Conservation (phyloP, 768 basidiomycete genomes). For the Tubosaeta sp. region DNA sequence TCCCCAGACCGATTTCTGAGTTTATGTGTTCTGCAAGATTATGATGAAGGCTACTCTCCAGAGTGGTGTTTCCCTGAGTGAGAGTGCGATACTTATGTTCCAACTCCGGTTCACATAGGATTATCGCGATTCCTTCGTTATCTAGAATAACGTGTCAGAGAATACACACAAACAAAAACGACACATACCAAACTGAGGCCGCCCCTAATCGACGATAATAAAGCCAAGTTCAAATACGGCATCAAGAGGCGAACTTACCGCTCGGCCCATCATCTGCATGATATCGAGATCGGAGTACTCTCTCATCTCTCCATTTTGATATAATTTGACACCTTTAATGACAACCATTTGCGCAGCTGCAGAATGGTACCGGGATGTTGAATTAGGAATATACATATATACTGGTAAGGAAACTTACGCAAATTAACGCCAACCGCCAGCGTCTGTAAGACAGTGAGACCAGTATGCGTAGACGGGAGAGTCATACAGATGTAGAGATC, state of each 20-base stretch:
- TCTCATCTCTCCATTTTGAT: constrained; percentile 58
- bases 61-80: constrained; percentile 63
- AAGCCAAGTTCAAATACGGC: background rate
- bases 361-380: background rate
- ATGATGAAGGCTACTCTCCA: constrained; percentile 83
- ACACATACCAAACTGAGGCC: constrained; percentile 79
- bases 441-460: constrained; percentile 50
- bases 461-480: background rate
- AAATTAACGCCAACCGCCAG: constrained; percentile 95
- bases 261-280: constrained; percentile 95
- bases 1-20: constrained; percentile 85
- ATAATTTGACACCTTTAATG: constrained; percentile 86
- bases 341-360: constrained; percentile 90
- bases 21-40: constrained; percentile 91
- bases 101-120: constrained; percentile 72
- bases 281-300: constrained; percentile 94
- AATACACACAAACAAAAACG: background rate
- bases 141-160: constrained; percentile 40
- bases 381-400: background rate
- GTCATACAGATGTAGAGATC: constrained; percentile 75
- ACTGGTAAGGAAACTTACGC: constrained; percentile 45
- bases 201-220: constrained; percentile 45
- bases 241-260: constrained; percentile 43
- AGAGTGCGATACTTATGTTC: constrained; percentile 70
- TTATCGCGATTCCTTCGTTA: constrained; percentile 77